Evolutionary conservation across 2,329 filamentous ascomycete species (phyloP).

Genomic region (Xylariaceae sp.): DNA sequence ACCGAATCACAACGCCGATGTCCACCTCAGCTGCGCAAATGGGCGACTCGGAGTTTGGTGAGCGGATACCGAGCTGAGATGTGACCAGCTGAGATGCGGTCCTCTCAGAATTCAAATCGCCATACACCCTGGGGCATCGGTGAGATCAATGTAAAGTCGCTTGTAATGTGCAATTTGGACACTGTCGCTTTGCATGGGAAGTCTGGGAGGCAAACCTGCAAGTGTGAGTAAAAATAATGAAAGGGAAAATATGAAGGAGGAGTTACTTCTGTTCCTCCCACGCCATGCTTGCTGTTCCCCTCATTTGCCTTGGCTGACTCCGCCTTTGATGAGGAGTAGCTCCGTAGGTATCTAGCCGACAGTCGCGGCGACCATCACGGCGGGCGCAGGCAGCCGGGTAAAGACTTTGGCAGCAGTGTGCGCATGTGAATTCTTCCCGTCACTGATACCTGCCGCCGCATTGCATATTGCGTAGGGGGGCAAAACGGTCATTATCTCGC

Average conservation of each 20-base stretch:
- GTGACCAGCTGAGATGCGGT: background rate
- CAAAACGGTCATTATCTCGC: conserved; percentile 14
- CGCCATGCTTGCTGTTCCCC: background rate
- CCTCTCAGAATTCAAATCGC: conserved; percentile 6
- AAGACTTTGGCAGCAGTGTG: conserved; percentile 9
- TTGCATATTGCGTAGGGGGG: conserved; percentile 16
- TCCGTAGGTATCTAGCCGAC: too few species aligned
- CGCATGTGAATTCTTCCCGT: conserved; percentile 8
- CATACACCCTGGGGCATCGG: background rate
- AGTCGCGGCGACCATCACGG: background rate
- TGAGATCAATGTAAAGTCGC: conserved; percentile 5
- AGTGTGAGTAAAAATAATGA: background rate
- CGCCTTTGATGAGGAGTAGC: conserved; percentile 2
- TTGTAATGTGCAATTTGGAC: conserved; percentile 2
- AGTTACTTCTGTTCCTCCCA: background rate
- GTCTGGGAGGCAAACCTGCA: conserved; percentile 5
- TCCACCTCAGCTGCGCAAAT: conserved; percentile 7
- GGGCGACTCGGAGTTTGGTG: background rate
- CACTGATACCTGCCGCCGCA: conserved; percentile 6
- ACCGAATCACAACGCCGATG: conserved; percentile 3
- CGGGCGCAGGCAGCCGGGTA: background rate
- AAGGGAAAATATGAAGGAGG: background rate
- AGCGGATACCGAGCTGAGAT: conserved; percentile 6
- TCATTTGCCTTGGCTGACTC: conserved; percentile 1
- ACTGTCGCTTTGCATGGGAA: conserved; percentile 5